Evolutionary conservation across 129 eudicot genomes (phyloP).

Genomic region (Erigeron canadensis): DNA sequence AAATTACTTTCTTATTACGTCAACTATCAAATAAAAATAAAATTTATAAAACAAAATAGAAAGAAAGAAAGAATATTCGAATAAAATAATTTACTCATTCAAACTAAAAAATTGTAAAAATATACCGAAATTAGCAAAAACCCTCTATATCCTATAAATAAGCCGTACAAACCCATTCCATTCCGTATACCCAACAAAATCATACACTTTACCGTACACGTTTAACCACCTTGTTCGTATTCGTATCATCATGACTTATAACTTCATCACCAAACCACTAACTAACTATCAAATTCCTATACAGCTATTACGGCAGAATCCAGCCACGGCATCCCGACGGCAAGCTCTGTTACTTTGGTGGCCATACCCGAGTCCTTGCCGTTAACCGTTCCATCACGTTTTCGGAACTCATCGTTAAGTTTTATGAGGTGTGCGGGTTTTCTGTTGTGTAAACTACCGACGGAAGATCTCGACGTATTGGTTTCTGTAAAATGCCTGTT

Average conservation of each 20-base stretch:
- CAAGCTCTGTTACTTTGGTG: conserved; percentile 64
- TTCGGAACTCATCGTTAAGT: conserved; percentile 62
- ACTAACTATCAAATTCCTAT: conserved; percentile 51
- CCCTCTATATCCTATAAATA: not conserved
- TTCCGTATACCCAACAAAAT: not conserved
- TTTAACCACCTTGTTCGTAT: no score
- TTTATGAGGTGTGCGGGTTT: conserved; percentile 61
- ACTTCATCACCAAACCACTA: conserved; percentile 2
- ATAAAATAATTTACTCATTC: no score
- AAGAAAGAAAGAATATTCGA: no score
- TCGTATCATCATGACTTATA: conserved; percentile 26
- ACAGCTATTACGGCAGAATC: conserved; percentile 69
- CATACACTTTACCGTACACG: not conserved
- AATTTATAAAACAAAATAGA: no score
- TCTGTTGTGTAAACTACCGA: conserved; percentile 74
- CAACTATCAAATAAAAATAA: no score
- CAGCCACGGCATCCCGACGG: conserved; percentile 69
- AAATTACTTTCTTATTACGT: no score
- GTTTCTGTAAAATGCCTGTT: conserved; percentile 51
- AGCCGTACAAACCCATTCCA: not conserved
- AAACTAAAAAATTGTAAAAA: no score
- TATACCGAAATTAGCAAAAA: not conserved
- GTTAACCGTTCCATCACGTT: conserved; percentile 54
- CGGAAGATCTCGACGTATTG: conserved; percentile 70
- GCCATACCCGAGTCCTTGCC: conserved; percentile 68